These are phyloP conservation scores for Podospora tetraspora DNA, from an alignment of 495 filamentous ascomycete species.

Conservation along the genomic window DNA sequence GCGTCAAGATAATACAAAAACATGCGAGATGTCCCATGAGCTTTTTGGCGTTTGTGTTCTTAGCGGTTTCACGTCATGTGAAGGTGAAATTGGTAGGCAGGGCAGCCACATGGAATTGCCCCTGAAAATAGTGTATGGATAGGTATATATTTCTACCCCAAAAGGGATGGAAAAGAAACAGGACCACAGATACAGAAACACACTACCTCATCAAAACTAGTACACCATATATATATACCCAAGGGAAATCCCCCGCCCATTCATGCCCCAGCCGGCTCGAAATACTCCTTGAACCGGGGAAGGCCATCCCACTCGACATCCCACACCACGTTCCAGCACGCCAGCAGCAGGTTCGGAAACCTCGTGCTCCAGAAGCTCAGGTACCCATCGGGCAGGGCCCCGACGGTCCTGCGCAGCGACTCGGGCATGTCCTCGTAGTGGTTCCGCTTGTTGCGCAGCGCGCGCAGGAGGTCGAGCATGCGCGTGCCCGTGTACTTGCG, in stretches of 20 bases:
- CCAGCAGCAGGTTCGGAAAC: constrained; percentile 80
- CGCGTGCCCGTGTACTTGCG: constrained; percentile 83
- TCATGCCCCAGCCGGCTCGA: constrained; percentile 27
- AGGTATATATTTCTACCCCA: background rate
- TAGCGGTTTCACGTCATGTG: background rate
- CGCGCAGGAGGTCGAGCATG: constrained; percentile 81
- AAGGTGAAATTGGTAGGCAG: too few species aligned
- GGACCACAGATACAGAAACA: background rate
- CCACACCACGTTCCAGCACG: constrained; percentile 68
- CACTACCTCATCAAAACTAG: background rate
- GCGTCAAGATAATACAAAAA: background rate
- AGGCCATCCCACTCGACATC: constrained; percentile 57
- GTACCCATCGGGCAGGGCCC: constrained; percentile 77
- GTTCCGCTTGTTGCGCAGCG: constrained; percentile 90
- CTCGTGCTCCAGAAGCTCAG: constrained; percentile 74
- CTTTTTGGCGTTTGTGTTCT: background rate
- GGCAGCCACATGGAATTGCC: background rate
- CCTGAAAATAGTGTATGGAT: background rate
- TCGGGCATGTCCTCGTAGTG: constrained; percentile 91
- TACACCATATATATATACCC: background rate
- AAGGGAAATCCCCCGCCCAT: background rate
- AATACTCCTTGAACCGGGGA: constrained; percentile 77
- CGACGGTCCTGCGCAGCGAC: constrained; percentile 71
- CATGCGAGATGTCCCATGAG: background rate
- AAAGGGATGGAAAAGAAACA: background rate